Evolutionary conservation across 257 asterid genomes (phyloP), one percentile per base, ranked within the genome.

Genomic region (Scutellaria barbata): DNA sequence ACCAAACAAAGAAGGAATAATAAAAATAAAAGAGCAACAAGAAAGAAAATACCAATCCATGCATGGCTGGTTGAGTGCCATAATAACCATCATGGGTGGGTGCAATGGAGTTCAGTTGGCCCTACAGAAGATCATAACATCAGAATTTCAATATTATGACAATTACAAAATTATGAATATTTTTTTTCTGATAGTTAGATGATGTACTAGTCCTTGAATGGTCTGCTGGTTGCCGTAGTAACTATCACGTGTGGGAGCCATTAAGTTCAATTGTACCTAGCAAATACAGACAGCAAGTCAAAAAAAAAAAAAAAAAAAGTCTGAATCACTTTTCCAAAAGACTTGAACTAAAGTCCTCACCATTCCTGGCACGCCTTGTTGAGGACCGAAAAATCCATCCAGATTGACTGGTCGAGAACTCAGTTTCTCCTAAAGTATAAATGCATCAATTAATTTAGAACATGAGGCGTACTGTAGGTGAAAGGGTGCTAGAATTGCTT

Each of bases 221-320:
- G 90, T 68, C 69, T 85, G 98, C 60, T 87, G 96, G 83, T 83
- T 91, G 69, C 87, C 88, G 22, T 89, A 91, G 83, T 85, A 89
- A 79, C 79, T 86, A 66, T 94, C 97, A 17, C 95, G 91, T 35
- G 95, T 84, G n/a, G 97, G 94, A 69, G 89, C 97, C 96, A 90
- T 73, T 35, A 73, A 76, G 76, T 77, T 76, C 76, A 80, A 63
- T 71, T 75, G 98, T 70, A 89, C 96, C 96, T 89, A 76, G 71
- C 66, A 80, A 64, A 40, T 41, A 54, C 70, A 72, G 51, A 56
- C 17, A 56, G 43, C 61, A 75, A 75, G 74, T 69, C 65, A 77
- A 63, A 11, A 65, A 51, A 46, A 10, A 50, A 41, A 1, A 6
- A 6, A 42, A 1, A 7, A 11, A 30, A 60, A 72, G 16, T 35